Base-by-base conservation (phyloP, 78 protist genomes). In the Dictyostelium capitatum region DNA sequence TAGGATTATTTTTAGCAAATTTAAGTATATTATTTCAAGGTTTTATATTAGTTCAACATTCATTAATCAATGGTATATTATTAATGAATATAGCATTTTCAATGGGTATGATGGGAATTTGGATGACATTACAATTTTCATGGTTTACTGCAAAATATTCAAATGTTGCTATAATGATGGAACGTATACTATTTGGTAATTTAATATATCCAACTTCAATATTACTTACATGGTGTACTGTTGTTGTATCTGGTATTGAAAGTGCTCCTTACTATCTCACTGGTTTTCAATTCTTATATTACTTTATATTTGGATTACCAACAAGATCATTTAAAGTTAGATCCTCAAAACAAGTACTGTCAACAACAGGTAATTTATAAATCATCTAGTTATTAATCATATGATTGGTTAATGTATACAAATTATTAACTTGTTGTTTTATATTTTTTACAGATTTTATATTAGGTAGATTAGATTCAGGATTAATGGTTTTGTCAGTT, bases 391-490 rank as follows among this genome's bases (percentile, higher is more conserved):
- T 17, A 17, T 11, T 51, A 75, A 50, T 14, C 48, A 17, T 19
- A 47, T 47, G 4, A n/a, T n/a, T 30, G 20, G 4, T 30, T 23
- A 37, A 37, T 37, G 2, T 37, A 37, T 19, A 62, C 1, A n/a
- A 1, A 23, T 62, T 62, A 62, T 62, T 12, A n/a, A 23, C 12
- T 37, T 37, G 43, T 1, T 37, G 43, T 3, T 1, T 37, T 1
- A 37, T 11, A 37, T 37, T 3, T 37, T 1, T 37, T 37, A 9
- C 19, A 82, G 90, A 83, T 43, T 83, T 70, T 20, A 43, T 83
- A 20, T 73, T 83, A 25, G 81, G 74, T 30, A 83, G 91, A 83
- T 73, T 83, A n/a, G 91, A 83, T 50, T 23, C 82, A 25, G 80
- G 53, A 72, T 9, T 85, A 20, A 85, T 85, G 77, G 65, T 74